phyloP scores from a whole-genome alignment of 2,329 filamentous ascomycete genomes.

The Thielaviopsis musarum region DNA sequence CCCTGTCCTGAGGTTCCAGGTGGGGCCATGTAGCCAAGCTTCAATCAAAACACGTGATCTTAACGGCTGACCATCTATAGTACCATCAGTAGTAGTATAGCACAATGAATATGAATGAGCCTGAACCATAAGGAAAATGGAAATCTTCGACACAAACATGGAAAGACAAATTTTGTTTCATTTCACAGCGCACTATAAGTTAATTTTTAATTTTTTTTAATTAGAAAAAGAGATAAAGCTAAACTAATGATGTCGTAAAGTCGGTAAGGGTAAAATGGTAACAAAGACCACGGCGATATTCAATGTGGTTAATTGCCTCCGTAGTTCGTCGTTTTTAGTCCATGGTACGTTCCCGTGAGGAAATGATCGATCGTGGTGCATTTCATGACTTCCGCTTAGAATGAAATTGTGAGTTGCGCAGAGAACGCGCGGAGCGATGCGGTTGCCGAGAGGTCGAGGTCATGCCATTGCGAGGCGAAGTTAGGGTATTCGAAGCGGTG shows the following conservation, averaged over 20 bases:
- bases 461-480: background rate
- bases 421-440: background rate
- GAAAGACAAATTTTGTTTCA: too few relatives aligned
- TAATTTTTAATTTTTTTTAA: too few relatives aligned
- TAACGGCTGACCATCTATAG: background rate
- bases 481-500: background rate
- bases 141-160: too few relatives aligned
- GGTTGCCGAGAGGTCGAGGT: background rate
- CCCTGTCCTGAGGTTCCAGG: conserved; percentile 1
- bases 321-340: too few relatives aligned
- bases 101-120: background rate
- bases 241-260: too few relatives aligned
- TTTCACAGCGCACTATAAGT: too few relatives aligned
- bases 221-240: too few relatives aligned
- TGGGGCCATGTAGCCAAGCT: background rate
- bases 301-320: too few relatives aligned
- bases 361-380: background rate
- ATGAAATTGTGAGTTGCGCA: background rate
- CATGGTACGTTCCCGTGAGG: too few relatives aligned
- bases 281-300: too few relatives aligned
- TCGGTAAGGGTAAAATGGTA: too few relatives aligned
- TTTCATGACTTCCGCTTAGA: background rate
- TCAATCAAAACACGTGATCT: conserved; percentile 1
- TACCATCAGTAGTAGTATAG: background rate
- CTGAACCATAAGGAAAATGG: too few relatives aligned